A percentile compares a stretch with the other conserved stretches of the same genome.
phyloP scores from a whole-genome alignment of 2,329 filamentous ascomycete genomes.

The Exophiala lecanii-corni region DNA sequence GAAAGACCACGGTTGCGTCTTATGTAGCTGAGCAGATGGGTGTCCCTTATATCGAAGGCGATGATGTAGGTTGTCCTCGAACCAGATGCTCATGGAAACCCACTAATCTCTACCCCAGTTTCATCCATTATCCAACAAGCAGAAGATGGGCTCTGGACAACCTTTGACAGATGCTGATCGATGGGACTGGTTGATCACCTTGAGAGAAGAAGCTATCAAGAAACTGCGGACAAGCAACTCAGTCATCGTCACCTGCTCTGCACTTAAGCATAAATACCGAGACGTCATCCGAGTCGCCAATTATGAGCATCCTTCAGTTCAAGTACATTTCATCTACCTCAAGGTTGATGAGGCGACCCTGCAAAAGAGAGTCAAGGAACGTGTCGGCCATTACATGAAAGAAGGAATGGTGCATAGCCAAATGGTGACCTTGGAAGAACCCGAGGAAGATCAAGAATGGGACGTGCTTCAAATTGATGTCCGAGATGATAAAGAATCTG shows the following conservation, averaged over 20 bases:
- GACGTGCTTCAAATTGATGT: slow-evolving; percentile 69
- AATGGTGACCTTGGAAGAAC: slow-evolving; percentile 80
- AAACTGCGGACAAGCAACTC: slow-evolving; percentile 51
- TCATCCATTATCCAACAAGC: slow-evolving; percentile 63
- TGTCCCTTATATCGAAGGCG: slow-evolving; percentile 71
- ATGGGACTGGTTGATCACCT: slow-evolving; percentile 89
- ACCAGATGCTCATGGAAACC: slow-evolving; percentile 1
- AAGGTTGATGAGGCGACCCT: slow-evolving; percentile 71
- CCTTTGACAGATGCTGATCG: slow-evolving; percentile 89
- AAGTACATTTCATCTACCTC: slow-evolving; percentile 90
- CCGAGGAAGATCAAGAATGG: slow-evolving; percentile 59
- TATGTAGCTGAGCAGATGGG: slow-evolving; percentile 58
- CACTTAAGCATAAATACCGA: slow-evolving; percentile 93
- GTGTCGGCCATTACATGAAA: slow-evolving; percentile 92
- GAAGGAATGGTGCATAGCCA: slow-evolving; percentile 93
- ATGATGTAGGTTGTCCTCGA: slow-evolving; percentile 56
- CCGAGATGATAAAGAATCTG: slow-evolving; percentile 49
- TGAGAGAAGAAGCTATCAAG: slow-evolving; percentile 61
- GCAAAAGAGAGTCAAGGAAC: slow-evolving; percentile 66
- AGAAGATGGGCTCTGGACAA: slow-evolving; percentile 82
- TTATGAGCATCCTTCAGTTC: slow-evolving; percentile 67
- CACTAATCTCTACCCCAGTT: slow-evolving; percentile 33
- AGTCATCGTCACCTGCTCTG: slow-evolving; percentile 94
- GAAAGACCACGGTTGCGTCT: slow-evolving; percentile 71
- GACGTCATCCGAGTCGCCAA: slow-evolving; percentile 81